These are phyloP conservation scores for Kazachstania viticola DNA, from an alignment of 805 yeast species.

Conservation along the genomic window DNA sequence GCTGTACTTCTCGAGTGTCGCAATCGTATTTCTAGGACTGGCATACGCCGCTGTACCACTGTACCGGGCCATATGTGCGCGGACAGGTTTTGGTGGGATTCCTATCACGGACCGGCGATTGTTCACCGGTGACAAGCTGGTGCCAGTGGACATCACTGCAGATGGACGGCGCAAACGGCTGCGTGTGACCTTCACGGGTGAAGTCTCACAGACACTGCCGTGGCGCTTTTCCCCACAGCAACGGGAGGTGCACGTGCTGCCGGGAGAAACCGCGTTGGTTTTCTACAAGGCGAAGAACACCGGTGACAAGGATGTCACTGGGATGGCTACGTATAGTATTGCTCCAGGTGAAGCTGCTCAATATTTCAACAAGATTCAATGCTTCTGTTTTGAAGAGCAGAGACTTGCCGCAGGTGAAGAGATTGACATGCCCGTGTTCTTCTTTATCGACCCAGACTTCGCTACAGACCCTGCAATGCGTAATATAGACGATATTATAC, in stretches of 20 bases:
- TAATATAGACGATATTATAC: conserved; percentile 76
- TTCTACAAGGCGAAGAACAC: conserved; percentile 85
- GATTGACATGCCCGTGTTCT: conserved; percentile 97
- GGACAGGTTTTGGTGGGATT: conserved; percentile 93
- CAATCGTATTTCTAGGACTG: conserved; percentile 58
- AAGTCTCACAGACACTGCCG: conserved; percentile 79
- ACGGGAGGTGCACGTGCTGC: conserved; percentile 80
- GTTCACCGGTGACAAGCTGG: conserved; percentile 76
- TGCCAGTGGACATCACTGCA: conserved; percentile 81
- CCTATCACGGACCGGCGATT: conserved; percentile 77
- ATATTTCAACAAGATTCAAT: conserved; percentile 92
- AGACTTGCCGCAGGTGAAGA: conserved; percentile 90
- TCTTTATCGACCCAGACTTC: conserved; percentile 92
- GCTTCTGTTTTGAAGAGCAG: conserved; percentile 97
- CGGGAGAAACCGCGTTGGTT: conserved; percentile 96
- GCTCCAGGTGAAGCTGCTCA: conserved; percentile 95
- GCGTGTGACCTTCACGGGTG: conserved; percentile 80
- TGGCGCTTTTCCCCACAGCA: conserved; percentile 96
- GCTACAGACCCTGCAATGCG: conserved; percentile 88
- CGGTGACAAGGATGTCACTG: conserved; percentile 82
- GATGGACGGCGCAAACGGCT: no score
- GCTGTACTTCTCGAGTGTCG: conserved; percentile 57
- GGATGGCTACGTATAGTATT: conserved; percentile 97
- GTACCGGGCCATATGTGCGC: conserved; percentile 81
- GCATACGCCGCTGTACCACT: conserved; percentile 89